These are phyloP conservation scores for Ogataea zsoltii DNA, from an alignment of 805 yeast species.

Conservation along the genomic window DNA sequence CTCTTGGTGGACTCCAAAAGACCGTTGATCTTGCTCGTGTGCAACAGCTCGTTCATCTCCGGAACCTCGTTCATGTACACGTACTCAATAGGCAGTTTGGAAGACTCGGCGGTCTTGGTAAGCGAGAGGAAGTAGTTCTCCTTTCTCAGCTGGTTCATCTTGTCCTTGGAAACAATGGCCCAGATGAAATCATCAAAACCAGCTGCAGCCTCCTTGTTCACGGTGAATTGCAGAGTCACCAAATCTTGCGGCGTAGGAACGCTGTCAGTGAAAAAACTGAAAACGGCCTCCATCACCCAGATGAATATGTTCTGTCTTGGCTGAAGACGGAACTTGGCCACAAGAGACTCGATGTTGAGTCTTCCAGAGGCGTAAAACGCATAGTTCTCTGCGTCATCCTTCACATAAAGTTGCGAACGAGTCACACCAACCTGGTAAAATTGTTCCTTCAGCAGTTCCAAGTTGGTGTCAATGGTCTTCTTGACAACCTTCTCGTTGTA, in stretches of 20 bases:
- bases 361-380: conserved; percentile 87
- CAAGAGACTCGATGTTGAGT: conserved; percentile 64
- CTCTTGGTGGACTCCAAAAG: conserved; percentile 39
- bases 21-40: conserved; percentile 50
- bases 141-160: conserved; percentile 75
- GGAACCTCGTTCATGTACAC: conserved; percentile 89
- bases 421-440: conserved; percentile 77
- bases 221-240: conserved; percentile 61
- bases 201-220: conserved; percentile 42
- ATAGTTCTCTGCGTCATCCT: conserved; percentile 64
- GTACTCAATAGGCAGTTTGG: conserved; percentile 66
- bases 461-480: conserved; percentile 46
- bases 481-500: conserved; percentile 59
- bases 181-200: conserved; percentile 71
- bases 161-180: conserved; percentile 81
- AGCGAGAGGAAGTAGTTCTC: conserved; percentile 80
- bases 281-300: conserved; percentile 60
- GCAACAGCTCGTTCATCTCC: conserved; percentile 72
- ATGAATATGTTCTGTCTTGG: conserved; percentile 81
- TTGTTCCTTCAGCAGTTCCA: conserved; percentile 58
- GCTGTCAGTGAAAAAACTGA: conserved; percentile 59
- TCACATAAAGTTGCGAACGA: conserved; percentile 45
- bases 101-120: conserved; percentile 77
- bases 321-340: conserved; percentile 60
- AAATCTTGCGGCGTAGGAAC: conserved; percentile 57